Conservation (phyloP, 176 grass and related monocot species). For the Pharus latifolius region DNA sequence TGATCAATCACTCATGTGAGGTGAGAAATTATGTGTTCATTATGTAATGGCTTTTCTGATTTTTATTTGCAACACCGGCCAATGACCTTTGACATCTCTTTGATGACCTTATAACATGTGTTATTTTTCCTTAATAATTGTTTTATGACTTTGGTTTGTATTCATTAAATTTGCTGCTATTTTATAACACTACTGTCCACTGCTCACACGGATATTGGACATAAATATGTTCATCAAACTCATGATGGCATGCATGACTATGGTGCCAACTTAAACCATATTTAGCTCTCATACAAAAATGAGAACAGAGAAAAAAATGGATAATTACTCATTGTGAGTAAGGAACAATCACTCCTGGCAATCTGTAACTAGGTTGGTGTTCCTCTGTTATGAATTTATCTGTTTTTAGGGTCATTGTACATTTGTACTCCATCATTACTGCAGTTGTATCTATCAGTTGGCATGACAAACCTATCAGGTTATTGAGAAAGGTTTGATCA, state of each 20-base stretch:
- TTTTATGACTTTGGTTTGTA: background rate
- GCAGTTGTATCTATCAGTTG: background rate
- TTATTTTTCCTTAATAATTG: slow-evolving; percentile 11
- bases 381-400: background rate
- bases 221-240: background rate
- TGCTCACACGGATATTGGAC: background rate
- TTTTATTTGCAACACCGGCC: background rate
- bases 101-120: background rate
- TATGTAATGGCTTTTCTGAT: background rate
- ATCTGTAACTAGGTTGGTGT: background rate
- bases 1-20: slow-evolving; percentile 99
- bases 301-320: background rate
- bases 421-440: background rate
- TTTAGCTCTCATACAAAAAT: background rate
- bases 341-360: background rate
- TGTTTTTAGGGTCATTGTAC: too few relatives aligned
- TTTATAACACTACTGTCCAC: background rate
- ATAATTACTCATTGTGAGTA: background rate
- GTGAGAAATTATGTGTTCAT: slow-evolving; percentile 36
- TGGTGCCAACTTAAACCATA: background rate
- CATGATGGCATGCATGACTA: background rate
- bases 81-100: background rate
- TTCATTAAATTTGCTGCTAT: background rate
- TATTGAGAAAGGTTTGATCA: background rate
- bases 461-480: background rate